Percentiles rank a stretch among this genome's conserved stretches.
These are phyloP conservation scores for Elaeis guineensis DNA, from an alignment of 176 grass and related monocot species.

Conservation along the genomic window DNA sequence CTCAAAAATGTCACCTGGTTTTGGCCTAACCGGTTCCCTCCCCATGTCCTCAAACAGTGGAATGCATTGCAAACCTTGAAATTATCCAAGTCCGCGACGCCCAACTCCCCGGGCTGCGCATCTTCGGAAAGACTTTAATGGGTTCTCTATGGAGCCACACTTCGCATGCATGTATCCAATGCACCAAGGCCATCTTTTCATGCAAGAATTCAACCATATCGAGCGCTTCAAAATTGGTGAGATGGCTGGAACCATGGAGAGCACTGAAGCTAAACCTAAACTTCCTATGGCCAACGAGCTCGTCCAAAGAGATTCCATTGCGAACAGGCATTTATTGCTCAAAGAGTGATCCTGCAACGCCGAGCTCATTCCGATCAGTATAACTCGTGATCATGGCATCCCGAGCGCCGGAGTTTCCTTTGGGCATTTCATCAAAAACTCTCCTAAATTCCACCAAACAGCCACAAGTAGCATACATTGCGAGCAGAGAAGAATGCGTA, in stretches of 20 bases:
- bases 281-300: conserved; percentile 14
- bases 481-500: conserved; percentile 31
- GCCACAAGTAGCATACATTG: conserved; percentile 18
- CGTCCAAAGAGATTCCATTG: conserved; percentile 58
- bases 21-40: conserved; percentile 28
- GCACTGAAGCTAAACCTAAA: conserved; percentile 27
- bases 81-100: too few relatives aligned
- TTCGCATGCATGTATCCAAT: too few relatives aligned
- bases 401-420: conserved; percentile 39
- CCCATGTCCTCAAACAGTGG: conserved; percentile 45
- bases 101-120: too few relatives aligned
- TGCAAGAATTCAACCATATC: too few relatives aligned
- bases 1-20: conserved; percentile 47
- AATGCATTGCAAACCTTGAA: too few relatives aligned
- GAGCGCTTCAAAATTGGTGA: too few relatives aligned
- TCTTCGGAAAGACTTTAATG: too few relatives aligned
- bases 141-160: too few relatives aligned
- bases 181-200: too few relatives aligned
- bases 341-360: conserved; percentile 34
- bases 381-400: conserved; percentile 57
- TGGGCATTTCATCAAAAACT: conserved; percentile 46
- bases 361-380: conserved; percentile 27
- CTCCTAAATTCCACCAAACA: conserved; percentile 17
- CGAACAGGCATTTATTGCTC: conserved; percentile 35
- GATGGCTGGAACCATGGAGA: too few relatives aligned